phyloP scores from a whole-genome alignment of 169 alveolate species.

The Plasmodium yoelii region DNA sequence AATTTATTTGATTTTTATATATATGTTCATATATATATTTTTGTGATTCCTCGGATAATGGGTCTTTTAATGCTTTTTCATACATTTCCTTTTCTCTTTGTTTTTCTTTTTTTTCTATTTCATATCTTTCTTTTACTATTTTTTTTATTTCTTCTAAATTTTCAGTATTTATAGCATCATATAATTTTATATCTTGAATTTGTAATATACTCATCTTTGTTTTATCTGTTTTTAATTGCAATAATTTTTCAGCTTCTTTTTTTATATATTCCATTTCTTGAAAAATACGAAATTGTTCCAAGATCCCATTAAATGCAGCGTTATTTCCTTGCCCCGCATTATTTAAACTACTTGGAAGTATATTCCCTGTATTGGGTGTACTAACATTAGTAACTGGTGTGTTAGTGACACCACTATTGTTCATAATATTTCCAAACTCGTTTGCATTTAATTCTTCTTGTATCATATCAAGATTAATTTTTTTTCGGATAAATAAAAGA shows the following conservation, averaged over 20 bases:
- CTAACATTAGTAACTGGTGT: background rate
- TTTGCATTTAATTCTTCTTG: background rate
- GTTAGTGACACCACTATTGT: background rate
- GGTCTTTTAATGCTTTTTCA: slow-evolving; percentile 82
- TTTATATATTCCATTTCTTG: slow-evolving; percentile 71
- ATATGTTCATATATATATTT: slow-evolving; percentile 90
- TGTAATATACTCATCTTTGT: slow-evolving; percentile 31
- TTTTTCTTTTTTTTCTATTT: slow-evolving; percentile 70
- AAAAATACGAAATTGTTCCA: slow-evolving; percentile 34
- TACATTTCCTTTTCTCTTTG: slow-evolving; percentile 75
- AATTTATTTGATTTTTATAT: slow-evolving; percentile 88
- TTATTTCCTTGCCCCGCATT: background rate
- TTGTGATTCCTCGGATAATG: slow-evolving; percentile 92
- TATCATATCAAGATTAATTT: slow-evolving; percentile 21
- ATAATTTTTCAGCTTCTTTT: slow-evolving; percentile 44
- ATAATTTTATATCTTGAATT: slow-evolving; percentile 37
- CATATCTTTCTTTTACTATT: slow-evolving; percentile 59
- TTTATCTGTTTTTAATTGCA: slow-evolving; percentile 52
- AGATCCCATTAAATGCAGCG: slow-evolving; percentile 20
- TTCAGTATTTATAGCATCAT: slow-evolving; percentile 55
- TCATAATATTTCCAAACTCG: background rate
- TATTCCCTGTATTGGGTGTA: no score
- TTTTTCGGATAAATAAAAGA: slow-evolving; percentile 52
- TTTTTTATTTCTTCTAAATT: slow-evolving; percentile 58
- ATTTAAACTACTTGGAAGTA: background rate